phyloP scores from a whole-genome alignment of 495 filamentous ascomycete species.

The Aspergillus ellipticus region DNA sequence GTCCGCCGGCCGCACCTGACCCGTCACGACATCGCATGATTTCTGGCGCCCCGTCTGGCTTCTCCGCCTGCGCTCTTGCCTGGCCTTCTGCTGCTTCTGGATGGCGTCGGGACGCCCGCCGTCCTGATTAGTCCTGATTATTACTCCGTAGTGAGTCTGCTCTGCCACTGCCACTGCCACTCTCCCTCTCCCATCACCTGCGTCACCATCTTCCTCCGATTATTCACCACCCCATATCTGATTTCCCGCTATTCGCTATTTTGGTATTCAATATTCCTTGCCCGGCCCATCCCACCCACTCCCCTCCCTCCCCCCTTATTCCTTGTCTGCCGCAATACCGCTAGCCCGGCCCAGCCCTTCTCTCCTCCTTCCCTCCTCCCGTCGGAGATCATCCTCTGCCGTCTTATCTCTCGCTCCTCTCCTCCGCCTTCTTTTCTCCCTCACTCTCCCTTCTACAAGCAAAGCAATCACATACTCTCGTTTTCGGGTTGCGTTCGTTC shows the following conservation, averaged over 20 bases:
- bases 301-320: constrained; percentile 1
- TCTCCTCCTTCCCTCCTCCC: constrained; percentile 7
- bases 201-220: neutral
- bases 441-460: neutral
- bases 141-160: neutral
- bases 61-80: constrained; percentile 3
- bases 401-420: constrained; percentile 1
- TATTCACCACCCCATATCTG: neutral
- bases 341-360: constrained; percentile 5
- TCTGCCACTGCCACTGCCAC: neutral
- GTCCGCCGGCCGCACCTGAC: constrained; percentile 5
- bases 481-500: constrained; percentile 8
- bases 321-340: constrained; percentile 9
- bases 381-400: constrained; percentile 15
- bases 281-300: neutral
- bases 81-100: constrained; percentile 6
- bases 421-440: neutral
- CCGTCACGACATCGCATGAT: constrained; percentile 18
- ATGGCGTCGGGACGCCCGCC: constrained; percentile 9
- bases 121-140: neutral
- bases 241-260: neutral
- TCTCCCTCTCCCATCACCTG: neutral
- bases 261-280: neutral
- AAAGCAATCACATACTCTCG: constrained; percentile 1
- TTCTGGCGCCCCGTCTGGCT: constrained; percentile 1